Conservation (phyloP, 805 yeast genomes). For the Suhomyces vadensis region DNA sequence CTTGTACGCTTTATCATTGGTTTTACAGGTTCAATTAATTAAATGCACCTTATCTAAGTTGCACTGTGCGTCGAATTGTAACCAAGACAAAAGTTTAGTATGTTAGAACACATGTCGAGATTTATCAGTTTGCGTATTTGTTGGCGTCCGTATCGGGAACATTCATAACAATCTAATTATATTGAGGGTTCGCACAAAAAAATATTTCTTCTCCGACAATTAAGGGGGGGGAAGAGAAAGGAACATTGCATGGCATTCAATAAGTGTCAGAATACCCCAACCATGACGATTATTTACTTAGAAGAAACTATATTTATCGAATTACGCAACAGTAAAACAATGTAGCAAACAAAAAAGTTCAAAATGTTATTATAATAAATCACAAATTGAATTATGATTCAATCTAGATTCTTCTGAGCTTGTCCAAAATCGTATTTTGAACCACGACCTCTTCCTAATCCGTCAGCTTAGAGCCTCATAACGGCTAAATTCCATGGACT, state of each 20-base stretch:
- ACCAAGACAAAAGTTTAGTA: too few species aligned
- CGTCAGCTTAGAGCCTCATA: not conserved
- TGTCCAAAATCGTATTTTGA: not conserved
- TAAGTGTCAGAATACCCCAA: not conserved
- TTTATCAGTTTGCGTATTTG: not conserved
- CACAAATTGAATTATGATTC: not conserved
- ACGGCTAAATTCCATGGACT: not conserved
- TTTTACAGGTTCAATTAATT: too few species aligned
- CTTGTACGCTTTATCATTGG: too few species aligned
- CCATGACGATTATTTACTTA: too few species aligned
- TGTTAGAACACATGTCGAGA: too few species aligned
- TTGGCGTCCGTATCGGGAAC: not conserved
- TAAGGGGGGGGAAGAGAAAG: not conserved
- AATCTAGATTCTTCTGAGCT: not conserved
- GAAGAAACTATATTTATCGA: not conserved
- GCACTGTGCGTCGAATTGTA: not conserved
- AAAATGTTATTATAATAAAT: not conserved
- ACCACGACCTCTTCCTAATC: not conserved
- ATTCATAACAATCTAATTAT: not conserved
- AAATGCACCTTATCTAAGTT: too few species aligned
- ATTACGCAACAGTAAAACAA: not conserved
- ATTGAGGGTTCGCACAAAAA: not conserved
- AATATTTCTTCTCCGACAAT: not conserved
- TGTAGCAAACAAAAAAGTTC: not conserved
- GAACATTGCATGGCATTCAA: not conserved